Conservation (phyloP, 1,284 basidiomycete species). For the Papiliotrema fonsecae region DNA sequence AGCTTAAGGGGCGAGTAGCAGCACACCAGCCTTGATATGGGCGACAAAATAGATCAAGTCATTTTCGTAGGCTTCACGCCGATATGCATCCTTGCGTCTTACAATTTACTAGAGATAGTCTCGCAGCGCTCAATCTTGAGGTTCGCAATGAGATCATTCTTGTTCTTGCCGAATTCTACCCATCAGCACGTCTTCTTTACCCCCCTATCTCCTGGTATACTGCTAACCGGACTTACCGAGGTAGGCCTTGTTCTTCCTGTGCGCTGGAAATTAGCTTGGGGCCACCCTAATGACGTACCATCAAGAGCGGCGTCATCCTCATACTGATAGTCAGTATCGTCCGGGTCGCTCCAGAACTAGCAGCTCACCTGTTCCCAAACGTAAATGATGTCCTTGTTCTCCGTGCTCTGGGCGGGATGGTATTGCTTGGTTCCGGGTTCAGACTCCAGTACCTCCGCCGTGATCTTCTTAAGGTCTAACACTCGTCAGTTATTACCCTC, state of each 20-base stretch:
- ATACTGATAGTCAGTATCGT: slow-evolving; percentile 1
- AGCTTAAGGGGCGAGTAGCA: too few species aligned
- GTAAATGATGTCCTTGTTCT: slow-evolving; percentile 7
- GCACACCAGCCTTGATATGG: too few species aligned
- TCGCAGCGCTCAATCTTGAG: too few species aligned
- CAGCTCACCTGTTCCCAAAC: slow-evolving; percentile 12
- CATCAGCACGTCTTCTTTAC: too few species aligned
- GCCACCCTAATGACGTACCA: slow-evolving; percentile 4
- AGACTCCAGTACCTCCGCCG: slow-evolving; percentile 6
- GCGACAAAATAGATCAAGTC: too few species aligned
- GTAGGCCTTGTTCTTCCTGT: slow-evolving; percentile 8
- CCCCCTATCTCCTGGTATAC: too few species aligned
- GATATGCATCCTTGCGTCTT: too few species aligned
- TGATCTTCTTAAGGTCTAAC: slow-evolving; percentile 10
- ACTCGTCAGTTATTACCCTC: background rate
- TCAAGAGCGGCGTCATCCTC: background rate
- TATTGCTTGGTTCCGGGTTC: slow-evolving; percentile 15
- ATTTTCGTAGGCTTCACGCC: too few species aligned
- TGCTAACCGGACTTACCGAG: too few species aligned
- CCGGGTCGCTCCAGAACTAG: background rate
- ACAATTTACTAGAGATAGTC: too few species aligned
- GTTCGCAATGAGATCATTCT: too few species aligned
- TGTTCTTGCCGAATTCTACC: too few species aligned
- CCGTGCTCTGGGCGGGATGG: slow-evolving; percentile 5
- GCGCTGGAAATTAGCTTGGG: slow-evolving; percentile 1